Evolutionary conservation across 164 flowering plant species (phyloP).

Genomic region (Berberis vulgaris): DNA sequence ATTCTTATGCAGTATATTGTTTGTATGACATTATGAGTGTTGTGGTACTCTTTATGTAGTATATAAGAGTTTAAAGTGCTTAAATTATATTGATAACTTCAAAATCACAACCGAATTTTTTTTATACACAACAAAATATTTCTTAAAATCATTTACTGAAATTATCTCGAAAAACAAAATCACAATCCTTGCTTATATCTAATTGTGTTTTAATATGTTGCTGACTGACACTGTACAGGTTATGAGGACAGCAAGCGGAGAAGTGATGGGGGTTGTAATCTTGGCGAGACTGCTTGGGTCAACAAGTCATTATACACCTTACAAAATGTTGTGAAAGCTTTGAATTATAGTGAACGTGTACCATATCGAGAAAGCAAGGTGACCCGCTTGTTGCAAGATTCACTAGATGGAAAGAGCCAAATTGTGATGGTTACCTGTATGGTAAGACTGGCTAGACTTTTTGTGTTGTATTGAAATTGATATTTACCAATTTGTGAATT

Average conservation of each 20-base stretch:
- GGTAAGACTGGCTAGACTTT: not conserved
- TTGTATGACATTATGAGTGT: too few species aligned
- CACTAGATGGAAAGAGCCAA: slow-evolving; percentile 1
- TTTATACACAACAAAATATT: too few species aligned
- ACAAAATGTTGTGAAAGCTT: slow-evolving; percentile 8
- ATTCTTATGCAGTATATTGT: too few species aligned
- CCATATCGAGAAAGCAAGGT: slow-evolving; percentile 7
- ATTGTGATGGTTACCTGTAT: slow-evolving; percentile 5
- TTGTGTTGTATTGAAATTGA: too few species aligned
- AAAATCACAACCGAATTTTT: too few species aligned
- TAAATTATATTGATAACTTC: too few species aligned
- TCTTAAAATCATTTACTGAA: too few species aligned
- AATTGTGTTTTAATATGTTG: too few species aligned
- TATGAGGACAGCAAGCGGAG: slow-evolving; percentile 2
- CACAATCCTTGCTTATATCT: too few species aligned
- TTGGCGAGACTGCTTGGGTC: slow-evolving; percentile 2
- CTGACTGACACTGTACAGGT: not conserved
- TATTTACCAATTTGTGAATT: not conserved
- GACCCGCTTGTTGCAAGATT: slow-evolving; percentile 5
- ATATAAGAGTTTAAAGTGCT: too few species aligned
- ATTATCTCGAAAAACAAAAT: too few species aligned
- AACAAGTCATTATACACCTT: slow-evolving; percentile 6
- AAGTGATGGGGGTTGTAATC: slow-evolving; percentile 1
- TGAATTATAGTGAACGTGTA: slow-evolving; percentile 1
- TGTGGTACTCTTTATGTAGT: too few species aligned